These are phyloP conservation scores for Debaryomyces hansenii DNA, from an alignment of 805 yeast species.

Conservation along the genomic window DNA sequence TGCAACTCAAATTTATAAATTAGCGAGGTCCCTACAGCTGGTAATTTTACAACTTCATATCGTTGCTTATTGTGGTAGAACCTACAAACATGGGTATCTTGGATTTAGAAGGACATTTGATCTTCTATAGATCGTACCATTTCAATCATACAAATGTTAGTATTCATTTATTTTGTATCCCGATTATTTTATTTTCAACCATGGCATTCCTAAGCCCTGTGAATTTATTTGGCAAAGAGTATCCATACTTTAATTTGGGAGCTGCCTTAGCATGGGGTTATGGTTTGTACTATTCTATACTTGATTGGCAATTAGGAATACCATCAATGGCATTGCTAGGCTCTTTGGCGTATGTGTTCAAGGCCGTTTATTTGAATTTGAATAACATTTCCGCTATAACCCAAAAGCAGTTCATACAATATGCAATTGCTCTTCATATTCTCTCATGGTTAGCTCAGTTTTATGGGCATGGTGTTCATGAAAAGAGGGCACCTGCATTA, in stretches of 20 bases:
- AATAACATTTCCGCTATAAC: conserved; percentile 2
- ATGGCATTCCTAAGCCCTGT: conserved; percentile 38
- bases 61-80: too few species aligned
- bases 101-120: conserved; percentile 38
- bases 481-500: conserved; percentile 82
- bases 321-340: conserved; percentile 27
- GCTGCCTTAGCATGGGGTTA: conserved; percentile 46
- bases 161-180: conserved; percentile 80
- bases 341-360: conserved; percentile 21
- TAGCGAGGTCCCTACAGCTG: too few species aligned
- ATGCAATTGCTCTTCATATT: conserved; percentile 45
- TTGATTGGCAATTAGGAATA: conserved; percentile 50
- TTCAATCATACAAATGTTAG: conserved; percentile 60
- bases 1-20: too few species aligned
- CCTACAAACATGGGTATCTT: conserved; percentile 20
- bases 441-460: conserved; percentile 81
- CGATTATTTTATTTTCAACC: conserved; percentile 64
- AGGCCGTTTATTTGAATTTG: conserved; percentile 17
- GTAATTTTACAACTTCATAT: too few species aligned
- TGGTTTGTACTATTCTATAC: conserved; percentile 54
- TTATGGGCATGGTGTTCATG: conserved; percentile 83
- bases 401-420: conserved; percentile 20
- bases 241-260: conserved; percentile 47
- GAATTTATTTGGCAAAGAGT: conserved; percentile 11
- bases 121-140: conserved; percentile 51